Base-by-base conservation (phyloP, 345 rosid genomes). In the Moricandia moricandioides region DNA sequence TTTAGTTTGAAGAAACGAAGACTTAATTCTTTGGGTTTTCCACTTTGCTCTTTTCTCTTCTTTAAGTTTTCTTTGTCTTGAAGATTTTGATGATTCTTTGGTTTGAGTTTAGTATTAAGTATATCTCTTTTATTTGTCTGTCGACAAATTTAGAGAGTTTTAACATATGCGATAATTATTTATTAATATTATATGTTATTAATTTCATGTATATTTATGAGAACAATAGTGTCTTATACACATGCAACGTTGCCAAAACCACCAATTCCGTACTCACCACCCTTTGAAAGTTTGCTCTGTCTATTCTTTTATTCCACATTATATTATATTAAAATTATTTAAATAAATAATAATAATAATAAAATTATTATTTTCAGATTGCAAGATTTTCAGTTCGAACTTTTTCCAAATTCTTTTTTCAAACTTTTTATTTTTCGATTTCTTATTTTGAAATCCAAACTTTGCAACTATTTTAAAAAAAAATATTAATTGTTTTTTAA, bases 21-120 rank as follows among this genome's bases (percentile, higher is more conserved):
- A 55, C 67, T 47, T 65, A 78, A 51, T 67, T 78, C 81, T 61
- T 72, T 67, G 81, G 76, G 78, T 66, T 72, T 78, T 60, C 77
- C 77, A 60, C 13, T 30, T 67, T 78, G 70, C 64, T 51, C 80
- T 78, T 65, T 45, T 29, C 62, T 73, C 61, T 78, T 55, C 63
- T 78, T 73, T 52, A 59, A 21, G 70, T 62, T 78, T 78, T 62
- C 82, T 78, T 73, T 72, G 82, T 68, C 78, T 67, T 73, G 24
- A 72, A 72, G 81, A 67, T 78, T 78, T 52, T 72, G 1, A 3
- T 67, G 29, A 72, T 78, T 73, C 81, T 67, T 78, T 78, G 74
- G 78, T 18, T 62, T 45, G 18, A 39, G 54, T 40, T 61, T 72
- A 61, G 31, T 67, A 17, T 72, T 27, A 56, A 12, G 61, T 56